Evolutionary conservation across 164 flowering plant genomes (phyloP), one percentile per base, ranked within the genome.

Genomic region (Saururus chinensis): DNA sequence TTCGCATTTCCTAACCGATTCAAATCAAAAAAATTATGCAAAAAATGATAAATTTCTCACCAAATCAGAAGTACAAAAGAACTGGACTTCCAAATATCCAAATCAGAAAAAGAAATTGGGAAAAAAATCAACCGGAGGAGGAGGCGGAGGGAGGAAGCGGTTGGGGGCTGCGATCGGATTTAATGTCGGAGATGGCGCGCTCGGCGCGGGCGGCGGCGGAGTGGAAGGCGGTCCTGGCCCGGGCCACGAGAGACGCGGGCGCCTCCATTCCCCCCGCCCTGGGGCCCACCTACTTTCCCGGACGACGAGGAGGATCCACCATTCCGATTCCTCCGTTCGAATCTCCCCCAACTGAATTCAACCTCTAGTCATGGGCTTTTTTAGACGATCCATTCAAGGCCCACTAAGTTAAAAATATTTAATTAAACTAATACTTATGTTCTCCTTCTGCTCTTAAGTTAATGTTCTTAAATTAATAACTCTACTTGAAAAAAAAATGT

Each of bases 201-300:
- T 88, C 95, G 75, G 96, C 98, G 81, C 81, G 84, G 5, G 90
- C 92, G 0, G 98, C 98, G 24, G 98, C 98, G 40, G 98, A 92
- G 79, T 92, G 82, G 71, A 88, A 77, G 74, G 92, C 98, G 40
- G 90, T 85, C 76, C 80, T 81, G 19, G 98, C 96, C 72, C 76
- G 84, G 66, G 95, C 81, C 26, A 87, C 97, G 59, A 91, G 74
- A 20, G 92, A 81, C 22, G 81, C 70, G 8, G 92, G 79, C 58
- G 58, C 49, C 49, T 2, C 49, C 49, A 12, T 17, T 45, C 49
- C 17, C 0, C 17, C 49, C 14, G 49, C 14, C 13, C 17, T 17
- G 49, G 49, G 49, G 17, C 49, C 49, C 14, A 10, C 14, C 49
- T 45, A 45, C 49, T 45, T 45, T 45, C 49, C 49, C 49, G 49